Conservation (phyloP, 495 filamentous ascomycete species). For the Penicillium paradoxum region DNA sequence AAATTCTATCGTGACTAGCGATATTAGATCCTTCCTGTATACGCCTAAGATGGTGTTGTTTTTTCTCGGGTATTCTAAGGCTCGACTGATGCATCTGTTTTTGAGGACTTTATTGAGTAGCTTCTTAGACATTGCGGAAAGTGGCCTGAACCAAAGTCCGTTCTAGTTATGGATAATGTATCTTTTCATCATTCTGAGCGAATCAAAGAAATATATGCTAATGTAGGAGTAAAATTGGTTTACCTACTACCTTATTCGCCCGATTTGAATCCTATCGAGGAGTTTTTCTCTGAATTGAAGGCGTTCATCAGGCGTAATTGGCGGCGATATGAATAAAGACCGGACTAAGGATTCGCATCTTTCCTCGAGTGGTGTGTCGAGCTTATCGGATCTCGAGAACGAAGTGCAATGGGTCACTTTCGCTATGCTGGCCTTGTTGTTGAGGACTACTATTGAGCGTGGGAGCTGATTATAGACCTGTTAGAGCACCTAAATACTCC, state of each 20-base stretch:
- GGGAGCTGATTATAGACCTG: too few relatives aligned
- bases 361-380: neutral
- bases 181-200: neutral
- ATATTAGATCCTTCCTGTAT: slow-evolving; percentile 36
- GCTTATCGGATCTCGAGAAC: neutral
- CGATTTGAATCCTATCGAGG: neutral
- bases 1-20: slow-evolving; percentile 25
- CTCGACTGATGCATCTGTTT: slow-evolving; percentile 29
- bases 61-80: slow-evolving; percentile 28
- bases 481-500: too few relatives aligned
- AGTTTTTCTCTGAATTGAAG: neutral
- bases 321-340: neutral
- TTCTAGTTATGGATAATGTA: neutral
- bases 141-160: slow-evolving; percentile 25
- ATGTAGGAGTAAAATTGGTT: neutral
- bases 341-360: neutral
- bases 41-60: slow-evolving; percentile 29
- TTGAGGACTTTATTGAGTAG: slow-evolving; percentile 36
- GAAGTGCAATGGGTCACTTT: neutral
- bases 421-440: neutral
- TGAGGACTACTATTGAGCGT: too few relatives aligned
- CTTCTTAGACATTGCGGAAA: slow-evolving; percentile 28
- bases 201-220: neutral
- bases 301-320: neutral
- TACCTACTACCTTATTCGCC: neutral